Evolutionary conservation across 2,329 filamentous ascomycete genomes (phyloP).

Genomic region (Scedosporium boydii): DNA sequence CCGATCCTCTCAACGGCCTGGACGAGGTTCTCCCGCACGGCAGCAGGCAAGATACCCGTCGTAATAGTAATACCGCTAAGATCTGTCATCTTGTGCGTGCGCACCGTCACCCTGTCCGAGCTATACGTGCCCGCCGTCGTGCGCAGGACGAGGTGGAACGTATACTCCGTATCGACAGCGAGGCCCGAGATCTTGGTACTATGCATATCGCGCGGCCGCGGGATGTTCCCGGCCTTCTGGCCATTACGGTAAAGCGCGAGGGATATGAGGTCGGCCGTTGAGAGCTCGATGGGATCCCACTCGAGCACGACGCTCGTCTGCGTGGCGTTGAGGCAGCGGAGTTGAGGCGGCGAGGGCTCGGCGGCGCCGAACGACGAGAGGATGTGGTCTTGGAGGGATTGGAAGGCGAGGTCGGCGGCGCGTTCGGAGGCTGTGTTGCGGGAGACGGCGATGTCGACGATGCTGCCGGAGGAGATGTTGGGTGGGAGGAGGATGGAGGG

Average conservation of each 20-base stretch:
- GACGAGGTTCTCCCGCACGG: slow-evolving; percentile 62
- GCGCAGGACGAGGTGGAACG: slow-evolving; percentile 83
- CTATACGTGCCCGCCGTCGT: slow-evolving; percentile 82
- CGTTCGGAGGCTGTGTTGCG: slow-evolving; percentile 76
- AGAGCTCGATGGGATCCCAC: slow-evolving; percentile 91
- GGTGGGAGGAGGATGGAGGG: slow-evolving; percentile 92
- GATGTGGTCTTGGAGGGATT: slow-evolving; percentile 80
- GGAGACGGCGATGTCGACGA: slow-evolving; percentile 92
- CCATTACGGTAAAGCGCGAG: slow-evolving; percentile 91
- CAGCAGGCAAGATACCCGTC: slow-evolving; percentile 70
- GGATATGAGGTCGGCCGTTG: slow-evolving; percentile 82
- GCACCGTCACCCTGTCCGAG: slow-evolving; percentile 74
- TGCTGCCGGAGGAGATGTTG: slow-evolving; percentile 90
- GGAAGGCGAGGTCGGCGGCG: slow-evolving; percentile 66
- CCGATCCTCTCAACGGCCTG: slow-evolving; percentile 79
- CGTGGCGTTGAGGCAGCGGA: slow-evolving; percentile 92
- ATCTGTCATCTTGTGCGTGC: slow-evolving; percentile 98
- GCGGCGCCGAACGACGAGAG: slow-evolving; percentile 74
- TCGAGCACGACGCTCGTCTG: slow-evolving; percentile 98
- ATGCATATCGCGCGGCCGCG: slow-evolving; percentile 74
- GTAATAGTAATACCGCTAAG: slow-evolving; percentile 92
- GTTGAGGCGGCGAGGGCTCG: slow-evolving; percentile 64
- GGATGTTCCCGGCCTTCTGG: slow-evolving; percentile 92
- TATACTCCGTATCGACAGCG: slow-evolving; percentile 93
- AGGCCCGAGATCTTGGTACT: slow-evolving; percentile 95